Evolutionary conservation across 208 protist species (phyloP).

Genomic region (Trypanosoma boissoni): DNA sequence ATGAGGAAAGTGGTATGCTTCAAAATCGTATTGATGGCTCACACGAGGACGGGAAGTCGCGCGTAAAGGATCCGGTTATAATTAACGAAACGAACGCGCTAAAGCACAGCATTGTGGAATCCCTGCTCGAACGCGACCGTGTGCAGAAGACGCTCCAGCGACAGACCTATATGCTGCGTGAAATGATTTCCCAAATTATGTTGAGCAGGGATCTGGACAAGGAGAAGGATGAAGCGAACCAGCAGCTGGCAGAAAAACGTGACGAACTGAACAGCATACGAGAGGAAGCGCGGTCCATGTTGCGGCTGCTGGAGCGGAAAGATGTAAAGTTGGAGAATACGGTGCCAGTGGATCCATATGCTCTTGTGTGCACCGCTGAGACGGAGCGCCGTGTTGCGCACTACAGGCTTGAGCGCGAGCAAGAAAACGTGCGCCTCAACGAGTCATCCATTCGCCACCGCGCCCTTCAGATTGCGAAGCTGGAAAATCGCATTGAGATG

Average conservation of each 20-base stretch:
- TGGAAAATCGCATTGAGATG: slow-evolving; percentile 71
- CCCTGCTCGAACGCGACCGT: slow-evolving; percentile 3
- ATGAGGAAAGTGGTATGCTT: slow-evolving; percentile 16
- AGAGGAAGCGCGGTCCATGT: slow-evolving; percentile 28
- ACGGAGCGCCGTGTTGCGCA: slow-evolving; percentile 59
- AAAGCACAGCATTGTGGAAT: slow-evolving; percentile 10
- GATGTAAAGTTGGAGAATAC: slow-evolving; percentile 54
- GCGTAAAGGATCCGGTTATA: not conserved
- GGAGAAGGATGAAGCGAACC: slow-evolving; percentile 43
- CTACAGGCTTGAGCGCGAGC: slow-evolving; percentile 47
- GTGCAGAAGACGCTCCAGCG: slow-evolving; percentile 2
- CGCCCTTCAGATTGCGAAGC: slow-evolving; percentile 67
- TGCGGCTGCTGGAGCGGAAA: slow-evolving; percentile 36
- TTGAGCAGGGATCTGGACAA: slow-evolving; percentile 47
- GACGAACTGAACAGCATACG: slow-evolving; percentile 42
- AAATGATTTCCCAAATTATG: slow-evolving; percentile 30
- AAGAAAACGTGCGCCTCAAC: slow-evolving; percentile 51
- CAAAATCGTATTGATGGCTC: slow-evolving; percentile 1
- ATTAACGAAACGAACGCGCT: not conserved
- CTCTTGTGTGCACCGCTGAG: slow-evolving; percentile 47
- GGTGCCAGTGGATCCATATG: slow-evolving; percentile 37
- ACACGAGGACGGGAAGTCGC: not conserved
- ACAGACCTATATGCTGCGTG: not conserved
- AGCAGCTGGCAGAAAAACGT: slow-evolving; percentile 55
- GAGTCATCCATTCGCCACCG: slow-evolving; percentile 57